Base-by-base conservation (phyloP, 441 rosid genomes). In the Populus hybrid region DNA sequence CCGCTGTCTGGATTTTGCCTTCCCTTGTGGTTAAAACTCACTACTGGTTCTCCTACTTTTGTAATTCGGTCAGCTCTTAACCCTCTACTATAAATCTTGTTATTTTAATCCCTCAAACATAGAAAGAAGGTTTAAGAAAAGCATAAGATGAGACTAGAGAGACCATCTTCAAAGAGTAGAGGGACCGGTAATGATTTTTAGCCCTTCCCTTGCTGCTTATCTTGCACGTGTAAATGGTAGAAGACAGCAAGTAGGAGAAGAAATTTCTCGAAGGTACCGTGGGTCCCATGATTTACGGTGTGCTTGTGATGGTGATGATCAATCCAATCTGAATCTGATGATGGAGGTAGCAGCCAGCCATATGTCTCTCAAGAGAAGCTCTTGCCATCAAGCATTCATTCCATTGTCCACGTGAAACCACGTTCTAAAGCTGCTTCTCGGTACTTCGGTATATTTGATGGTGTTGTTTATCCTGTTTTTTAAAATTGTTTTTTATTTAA, bases 1-100 rank as follows among this genome's bases (percentile, higher is more conserved):
- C 82, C 78, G 64, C 72, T 82, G 84, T 70, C 73, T 79, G 70
- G 61, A 53, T 14, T 53, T 53, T 53, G 0, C 61, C 61, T 18
- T 53, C 12, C 46, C 46, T 2, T 9, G 46, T 9, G 46, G 12
- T 2, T 40, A 9, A 40, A 40, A 40, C 3, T 46, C 61, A 6
- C 21, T 53, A 19, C 61, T 5, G n/a, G 61, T 18, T 3, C n/a
- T 50, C 16, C 7, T 14, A 1, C 59, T 14, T 18, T 50, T 50
- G 59, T 53, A 53, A 16, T 19, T 2, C n/a, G 3, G 61, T 0
- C 21, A 53, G 61, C n/a, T 53, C 11, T 53, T 5, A 53, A 18
- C 21, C 61, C n/a, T 53, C 61, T 18, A 1, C n/a, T 1, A 18
- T 53, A 2, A 53, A 53, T 53, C 4, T 53, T 16, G 61, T 7